phyloP scores from a whole-genome alignment of 306 rosid genomes.

The Glycine latifolia region DNA sequence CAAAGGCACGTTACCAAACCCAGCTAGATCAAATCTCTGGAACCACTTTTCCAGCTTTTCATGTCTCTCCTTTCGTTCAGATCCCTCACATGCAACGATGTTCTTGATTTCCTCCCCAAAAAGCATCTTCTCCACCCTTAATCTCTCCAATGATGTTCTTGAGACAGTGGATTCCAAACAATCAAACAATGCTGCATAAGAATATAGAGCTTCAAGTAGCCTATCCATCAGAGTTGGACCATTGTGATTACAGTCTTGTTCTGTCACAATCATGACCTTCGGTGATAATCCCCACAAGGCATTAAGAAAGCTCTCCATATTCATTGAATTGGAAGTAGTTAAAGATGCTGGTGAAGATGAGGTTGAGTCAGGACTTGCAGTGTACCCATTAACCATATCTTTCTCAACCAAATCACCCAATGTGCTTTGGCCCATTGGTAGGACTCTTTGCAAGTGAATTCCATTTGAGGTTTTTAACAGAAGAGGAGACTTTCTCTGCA shows the following conservation, averaged over 20 bases:
- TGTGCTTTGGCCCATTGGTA: slow-evolving; percentile 29
- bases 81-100: slow-evolving; percentile 45
- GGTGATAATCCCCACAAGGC: slow-evolving; percentile 44
- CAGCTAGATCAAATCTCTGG: slow-evolving; percentile 37
- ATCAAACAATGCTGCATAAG: slow-evolving; percentile 49
- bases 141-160: slow-evolving; percentile 41
- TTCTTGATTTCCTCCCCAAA: slow-evolving; percentile 48
- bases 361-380: slow-evolving; percentile 33
- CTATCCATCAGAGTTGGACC: slow-evolving; percentile 42
- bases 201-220: slow-evolving; percentile 45
- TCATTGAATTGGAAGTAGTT: slow-evolving; percentile 35
- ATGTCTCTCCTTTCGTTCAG: slow-evolving; percentile 44
- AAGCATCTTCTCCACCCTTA: slow-evolving; percentile 41
- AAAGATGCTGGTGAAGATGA: slow-evolving; percentile 39
- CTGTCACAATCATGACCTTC: slow-evolving; percentile 45
- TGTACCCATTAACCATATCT: slow-evolving; percentile 20
- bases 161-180: slow-evolving; percentile 45
- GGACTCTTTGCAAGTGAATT: slow-evolving; percentile 29
- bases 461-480: slow-evolving; percentile 31
- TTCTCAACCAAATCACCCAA: slow-evolving; percentile 38
- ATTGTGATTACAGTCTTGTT: slow-evolving; percentile 46
- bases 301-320: slow-evolving; percentile 36
- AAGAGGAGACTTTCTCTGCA: slow-evolving; percentile 37
- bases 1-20: slow-evolving; percentile 43
- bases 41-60: slow-evolving; percentile 46